Conservation (phyloP, 108 stramenopile genomes). For the Fistulifera pelliculosa region DNA sequence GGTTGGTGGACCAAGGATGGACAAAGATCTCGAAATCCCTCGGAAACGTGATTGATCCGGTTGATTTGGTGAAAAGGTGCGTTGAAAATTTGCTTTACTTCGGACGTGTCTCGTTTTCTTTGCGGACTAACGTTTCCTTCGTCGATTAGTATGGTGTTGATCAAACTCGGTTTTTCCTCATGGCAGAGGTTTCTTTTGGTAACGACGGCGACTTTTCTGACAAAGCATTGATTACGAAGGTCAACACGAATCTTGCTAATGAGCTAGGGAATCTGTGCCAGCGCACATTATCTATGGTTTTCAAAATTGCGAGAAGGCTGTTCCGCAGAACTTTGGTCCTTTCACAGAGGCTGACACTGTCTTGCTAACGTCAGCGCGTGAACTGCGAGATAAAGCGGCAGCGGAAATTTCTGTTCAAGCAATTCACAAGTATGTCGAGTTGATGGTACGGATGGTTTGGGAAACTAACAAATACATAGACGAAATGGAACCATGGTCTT, state of each 20-base stretch:
- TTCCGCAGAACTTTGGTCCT: conserved; percentile 36
- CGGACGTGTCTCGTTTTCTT: neutral
- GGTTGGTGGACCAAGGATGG: conserved; percentile 98
- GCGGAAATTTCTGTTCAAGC: conserved; percentile 51
- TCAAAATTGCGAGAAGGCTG: conserved; percentile 79
- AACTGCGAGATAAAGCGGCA: conserved; percentile 35
- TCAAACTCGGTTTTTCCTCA: conserved; percentile 87
- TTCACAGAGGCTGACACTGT: conserved; percentile 62
- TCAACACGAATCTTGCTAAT: conserved; percentile 86
- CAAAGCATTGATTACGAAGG: conserved; percentile 70
- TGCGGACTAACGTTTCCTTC: neutral
- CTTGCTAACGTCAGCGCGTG: conserved; percentile 46
- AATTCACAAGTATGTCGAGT: conserved; percentile 76
- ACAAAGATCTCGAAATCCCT: conserved; percentile 90
- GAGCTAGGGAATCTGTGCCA: conserved; percentile 92
- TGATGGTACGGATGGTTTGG: conserved; percentile 73
- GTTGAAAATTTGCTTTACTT: conserved; percentile 5
- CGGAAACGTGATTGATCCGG: conserved; percentile 93
- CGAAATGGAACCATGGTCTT: conserved; percentile 83
- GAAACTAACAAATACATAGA: conserved; percentile 91
- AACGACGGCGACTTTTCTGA: conserved; percentile 90
- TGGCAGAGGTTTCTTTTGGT: conserved; percentile 86
- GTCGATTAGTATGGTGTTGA: conserved; percentile 75
- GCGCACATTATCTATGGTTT: conserved; percentile 76
- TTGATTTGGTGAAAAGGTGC: conserved; percentile 71